Percentiles rank a stretch among this genome's conserved stretches.
phyloP scores from a whole-genome alignment of 371 early-diverging fungal genomes.

The Mucor indicus region DNA sequence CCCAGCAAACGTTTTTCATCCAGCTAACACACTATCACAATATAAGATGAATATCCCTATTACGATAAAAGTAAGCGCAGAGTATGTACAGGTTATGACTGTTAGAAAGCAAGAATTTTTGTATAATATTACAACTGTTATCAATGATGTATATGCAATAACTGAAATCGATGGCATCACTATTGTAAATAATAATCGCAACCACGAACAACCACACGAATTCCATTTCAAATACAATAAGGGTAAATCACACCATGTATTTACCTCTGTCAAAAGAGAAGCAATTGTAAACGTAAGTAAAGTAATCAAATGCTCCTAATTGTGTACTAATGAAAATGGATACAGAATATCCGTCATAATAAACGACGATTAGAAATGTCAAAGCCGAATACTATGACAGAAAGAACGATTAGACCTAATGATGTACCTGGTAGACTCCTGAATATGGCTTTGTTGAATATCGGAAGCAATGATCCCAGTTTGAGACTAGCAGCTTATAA shows the following conservation, averaged over 20 bases:
- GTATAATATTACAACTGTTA: slow-evolving; percentile 65
- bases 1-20: slow-evolving; percentile 57
- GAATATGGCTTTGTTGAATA: slow-evolving; percentile 88
- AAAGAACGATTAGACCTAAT: slow-evolving; percentile 77
- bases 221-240: slow-evolving; percentile 79
- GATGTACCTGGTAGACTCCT: slow-evolving; percentile 92
- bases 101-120: slow-evolving; percentile 66
- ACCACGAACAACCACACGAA: slow-evolving; percentile 65
- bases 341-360: slow-evolving; percentile 56
- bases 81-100: slow-evolving; percentile 79
- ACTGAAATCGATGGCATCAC: slow-evolving; percentile 82
- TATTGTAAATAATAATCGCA: slow-evolving; percentile 37
- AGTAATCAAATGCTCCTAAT: too few species aligned
- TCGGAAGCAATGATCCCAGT: slow-evolving; percentile 81
- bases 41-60: slow-evolving; percentile 70
- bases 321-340: too few species aligned
- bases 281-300: slow-evolving; percentile 58
- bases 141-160: slow-evolving; percentile 87
- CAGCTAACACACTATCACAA: slow-evolving; percentile 64
- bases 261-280: slow-evolving; percentile 77
- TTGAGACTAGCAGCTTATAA: slow-evolving; percentile 88
- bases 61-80: slow-evolving; percentile 76
- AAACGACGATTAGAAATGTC: slow-evolving; percentile 69
- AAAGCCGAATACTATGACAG: slow-evolving; percentile 61
- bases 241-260: slow-evolving; percentile 63